A percentile compares a stretch with the other conserved stretches of the same genome.
These are phyloP conservation scores for Medakamo hakoo DNA, from an alignment of 139 green algal genomes.

Conservation along the genomic window DNA sequence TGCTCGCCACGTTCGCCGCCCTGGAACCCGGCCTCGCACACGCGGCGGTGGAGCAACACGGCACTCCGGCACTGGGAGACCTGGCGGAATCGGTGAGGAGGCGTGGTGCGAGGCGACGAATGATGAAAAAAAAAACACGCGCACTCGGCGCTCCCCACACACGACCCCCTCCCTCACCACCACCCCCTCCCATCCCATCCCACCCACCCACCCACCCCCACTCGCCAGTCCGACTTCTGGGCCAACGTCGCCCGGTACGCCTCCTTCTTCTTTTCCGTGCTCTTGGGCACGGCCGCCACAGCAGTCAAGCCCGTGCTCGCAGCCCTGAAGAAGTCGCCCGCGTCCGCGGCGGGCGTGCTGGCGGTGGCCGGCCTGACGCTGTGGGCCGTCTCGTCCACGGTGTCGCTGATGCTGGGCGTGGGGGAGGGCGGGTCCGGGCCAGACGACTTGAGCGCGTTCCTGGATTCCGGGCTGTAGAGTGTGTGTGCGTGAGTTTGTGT, in stretches of 20 bases:
- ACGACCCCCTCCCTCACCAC: no score
- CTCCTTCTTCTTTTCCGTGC: slow-evolving; percentile 75
- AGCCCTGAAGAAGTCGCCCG: slow-evolving; percentile 49
- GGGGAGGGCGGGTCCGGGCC: not conserved
- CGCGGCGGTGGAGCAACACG: no score
- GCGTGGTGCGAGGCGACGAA: no score
- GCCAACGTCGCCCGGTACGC: slow-evolving; percentile 61
- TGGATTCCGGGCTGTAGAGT: not conserved
- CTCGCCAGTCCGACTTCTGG: no score
- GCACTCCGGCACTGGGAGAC: no score
- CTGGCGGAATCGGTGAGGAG: no score
- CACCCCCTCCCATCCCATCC: no score
- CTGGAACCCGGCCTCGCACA: no score
- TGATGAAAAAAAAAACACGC: no score
- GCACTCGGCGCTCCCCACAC: no score
- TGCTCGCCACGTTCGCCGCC: no score
- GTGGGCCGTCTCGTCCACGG: slow-evolving; percentile 32
- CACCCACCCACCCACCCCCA: no score
- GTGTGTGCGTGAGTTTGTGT: not conserved
- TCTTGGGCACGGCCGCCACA: slow-evolving; percentile 73
- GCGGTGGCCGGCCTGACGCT: slow-evolving; percentile 20
- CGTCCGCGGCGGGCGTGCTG: slow-evolving; percentile 33
- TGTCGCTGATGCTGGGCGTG: slow-evolving; percentile 53
- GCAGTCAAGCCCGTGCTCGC: slow-evolving; percentile 49
- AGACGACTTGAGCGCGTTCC: not conserved